phyloP scores from a whole-genome alignment of 495 filamentous ascomycete genomes.

The Sphaerosporella brunnea region DNA sequence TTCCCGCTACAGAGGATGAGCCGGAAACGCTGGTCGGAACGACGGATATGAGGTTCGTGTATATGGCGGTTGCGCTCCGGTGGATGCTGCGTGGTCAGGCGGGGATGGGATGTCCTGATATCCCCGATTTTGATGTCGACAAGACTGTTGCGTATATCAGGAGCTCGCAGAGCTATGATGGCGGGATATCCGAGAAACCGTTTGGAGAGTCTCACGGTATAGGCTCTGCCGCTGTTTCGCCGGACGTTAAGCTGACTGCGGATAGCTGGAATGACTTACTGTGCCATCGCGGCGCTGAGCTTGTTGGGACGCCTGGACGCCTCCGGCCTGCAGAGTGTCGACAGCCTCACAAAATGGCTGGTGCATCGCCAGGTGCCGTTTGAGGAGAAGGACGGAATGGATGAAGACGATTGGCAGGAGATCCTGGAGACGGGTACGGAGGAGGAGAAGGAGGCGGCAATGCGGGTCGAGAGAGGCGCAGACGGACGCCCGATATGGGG shows the following conservation, averaged over 20 bases:
- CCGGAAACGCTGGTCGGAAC: slow-evolving; percentile 43
- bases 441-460: slow-evolving; percentile 6
- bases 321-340: slow-evolving; percentile 23
- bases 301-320: slow-evolving; percentile 38
- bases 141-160: slow-evolving; percentile 41
- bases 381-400: slow-evolving; percentile 34
- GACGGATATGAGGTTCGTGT: slow-evolving; percentile 76
- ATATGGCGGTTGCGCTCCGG: slow-evolving; percentile 59
- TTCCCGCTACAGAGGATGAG: no score
- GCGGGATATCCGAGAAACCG: slow-evolving; percentile 65
- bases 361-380: slow-evolving; percentile 50
- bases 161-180: slow-evolving; percentile 59
- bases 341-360: slow-evolving; percentile 42
- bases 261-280: slow-evolving; percentile 74
- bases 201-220: slow-evolving; percentile 77
- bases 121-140: not conserved
- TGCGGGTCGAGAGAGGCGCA: slow-evolving; percentile 8
- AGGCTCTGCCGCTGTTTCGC: slow-evolving; percentile 23
- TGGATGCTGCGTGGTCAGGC: slow-evolving; percentile 55
- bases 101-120: slow-evolving; percentile 30
- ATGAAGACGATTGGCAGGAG: slow-evolving; percentile 27
- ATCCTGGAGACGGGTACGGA: slow-evolving; percentile 11
- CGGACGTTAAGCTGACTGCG: not conserved
- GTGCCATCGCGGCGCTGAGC: slow-evolving; percentile 55
- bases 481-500: slow-evolving; percentile 22